Evolutionary conservation across 176 grass and related monocot genomes (phyloP), one percentile per base, ranked within the genome.

Genomic region (Pontederia paniculata): DNA sequence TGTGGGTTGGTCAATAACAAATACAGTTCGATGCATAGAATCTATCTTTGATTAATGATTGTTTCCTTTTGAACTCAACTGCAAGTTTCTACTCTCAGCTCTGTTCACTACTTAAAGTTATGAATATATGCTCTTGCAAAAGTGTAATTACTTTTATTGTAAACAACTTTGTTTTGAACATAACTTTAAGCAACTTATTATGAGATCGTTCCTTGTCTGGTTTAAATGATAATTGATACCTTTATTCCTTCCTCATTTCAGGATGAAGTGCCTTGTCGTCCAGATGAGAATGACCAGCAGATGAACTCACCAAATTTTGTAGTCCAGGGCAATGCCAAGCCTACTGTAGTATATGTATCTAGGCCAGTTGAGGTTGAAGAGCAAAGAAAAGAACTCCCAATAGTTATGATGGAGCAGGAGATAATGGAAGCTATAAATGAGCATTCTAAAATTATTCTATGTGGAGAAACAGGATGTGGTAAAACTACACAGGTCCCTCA

Each of bases 341-440:
- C 79, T 70, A 78, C 86, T 69, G 80, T 98, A 58, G 83, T 91
- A 55, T 54, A 79, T 84, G 80, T 91, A 59, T 79, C 83, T 62
- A 84, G 93, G 53, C 83, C 86, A 21, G 45, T 46, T 49, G 93
- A 90, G 55, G 70, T 98, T 71, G 93, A 98, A 71, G 77, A 84
- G 18, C 67, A 82, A 63, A 88, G 86, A 63, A 88, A 57, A 70
- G 80, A 98, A 77, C 86, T 98, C 54, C 93, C 83, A n/a, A 98
- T 98, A 76, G 84, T 98, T 67, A 91, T 98, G 86, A 98, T 98
- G 93, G 93, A 98, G 48, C 83, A 98, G 67, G 93, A 98, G 80
- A 98, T 98, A 82, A 98, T 98, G 86, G 93, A 98, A 78, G 93
- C 93, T 73, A 91, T 98, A 48, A 88, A 84, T 70, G 86, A 90